These are phyloP conservation scores for Myriangium duriaei DNA, from an alignment of 2,329 filamentous ascomycete genomes.

Conservation along the genomic window DNA sequence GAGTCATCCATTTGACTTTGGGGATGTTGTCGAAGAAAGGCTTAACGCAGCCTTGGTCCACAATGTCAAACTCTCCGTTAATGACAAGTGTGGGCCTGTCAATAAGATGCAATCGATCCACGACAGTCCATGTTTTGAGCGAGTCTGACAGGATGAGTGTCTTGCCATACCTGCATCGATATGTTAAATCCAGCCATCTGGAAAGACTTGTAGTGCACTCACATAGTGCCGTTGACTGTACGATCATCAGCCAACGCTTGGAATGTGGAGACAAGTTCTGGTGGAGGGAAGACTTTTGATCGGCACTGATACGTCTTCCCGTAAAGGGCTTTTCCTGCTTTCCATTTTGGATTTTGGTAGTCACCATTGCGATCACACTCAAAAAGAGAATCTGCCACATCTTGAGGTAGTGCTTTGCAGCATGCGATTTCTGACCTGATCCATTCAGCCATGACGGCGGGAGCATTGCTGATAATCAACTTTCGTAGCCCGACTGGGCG, in stretches of 20 bases:
- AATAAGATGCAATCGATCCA: conserved; percentile 25
- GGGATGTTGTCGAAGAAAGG: conserved; percentile 27
- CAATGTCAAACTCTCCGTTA: conserved; percentile 32
- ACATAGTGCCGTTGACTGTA: conserved; percentile 17
- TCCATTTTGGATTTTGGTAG: conserved; percentile 10
- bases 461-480: conserved; percentile 24
- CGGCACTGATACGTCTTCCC: conserved; percentile 12
- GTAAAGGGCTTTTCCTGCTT: conserved; percentile 11
- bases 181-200: not conserved
- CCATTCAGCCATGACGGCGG: conserved; percentile 20
- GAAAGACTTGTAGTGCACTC: not conserved
- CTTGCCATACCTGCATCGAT: not conserved
- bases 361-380: conserved; percentile 18
- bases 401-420: conserved; percentile 18
- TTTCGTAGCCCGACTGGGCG: conserved; percentile 27
- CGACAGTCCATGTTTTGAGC: conserved; percentile 29
- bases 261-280: conserved; percentile 12
- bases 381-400: conserved; percentile 20
- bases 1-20: conserved; percentile 30
- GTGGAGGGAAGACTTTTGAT: conserved; percentile 10
- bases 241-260: conserved; percentile 14
- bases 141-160: conserved; percentile 19
- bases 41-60: conserved; percentile 22
- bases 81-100: conserved; percentile 29
- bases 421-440: conserved; percentile 17